phyloP scores from a whole-genome alignment of 139 green algal species.

The Pleodorina starrii region DNA sequence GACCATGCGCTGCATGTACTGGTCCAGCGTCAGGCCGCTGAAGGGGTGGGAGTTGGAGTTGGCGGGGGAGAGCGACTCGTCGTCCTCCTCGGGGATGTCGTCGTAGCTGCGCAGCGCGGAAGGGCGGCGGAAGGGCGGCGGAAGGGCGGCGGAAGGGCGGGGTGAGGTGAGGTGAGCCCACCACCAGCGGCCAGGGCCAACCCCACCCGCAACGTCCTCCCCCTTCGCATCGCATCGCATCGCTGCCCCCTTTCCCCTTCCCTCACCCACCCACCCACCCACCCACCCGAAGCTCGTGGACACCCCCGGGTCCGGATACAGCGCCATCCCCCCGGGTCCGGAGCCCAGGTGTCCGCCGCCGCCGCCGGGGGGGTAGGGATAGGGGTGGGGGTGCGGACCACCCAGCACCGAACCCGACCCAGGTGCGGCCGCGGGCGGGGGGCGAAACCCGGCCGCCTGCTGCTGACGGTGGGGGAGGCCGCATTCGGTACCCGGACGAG shows the following conservation, averaged over 20 bases:
- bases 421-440: neutral
- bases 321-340: neutral
- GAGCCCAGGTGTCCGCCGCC: neutral
- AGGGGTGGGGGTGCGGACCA: neutral
- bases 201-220: no score
- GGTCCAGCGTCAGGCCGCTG: constrained; percentile 54
- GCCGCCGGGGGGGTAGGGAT: neutral
- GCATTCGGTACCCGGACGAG: no score
- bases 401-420: neutral
- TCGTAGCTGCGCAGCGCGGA: constrained; percentile 48
- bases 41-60: neutral
- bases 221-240: neutral
- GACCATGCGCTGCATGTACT: constrained; percentile 60
- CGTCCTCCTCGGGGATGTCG: constrained; percentile 51
- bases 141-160: no score
- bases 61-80: constrained; percentile 17
- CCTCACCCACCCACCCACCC: no score
- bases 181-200: no score
- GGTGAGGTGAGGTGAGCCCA: neutral
- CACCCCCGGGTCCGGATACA: no score
- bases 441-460: neutral
- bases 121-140: no score
- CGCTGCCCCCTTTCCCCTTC: neutral
- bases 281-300: constrained; percentile 26
- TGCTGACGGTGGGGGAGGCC: no score